Base-by-base conservation (phyloP, 371 early-diverging fungal species). In the Phascolomyces articulosus region DNA sequence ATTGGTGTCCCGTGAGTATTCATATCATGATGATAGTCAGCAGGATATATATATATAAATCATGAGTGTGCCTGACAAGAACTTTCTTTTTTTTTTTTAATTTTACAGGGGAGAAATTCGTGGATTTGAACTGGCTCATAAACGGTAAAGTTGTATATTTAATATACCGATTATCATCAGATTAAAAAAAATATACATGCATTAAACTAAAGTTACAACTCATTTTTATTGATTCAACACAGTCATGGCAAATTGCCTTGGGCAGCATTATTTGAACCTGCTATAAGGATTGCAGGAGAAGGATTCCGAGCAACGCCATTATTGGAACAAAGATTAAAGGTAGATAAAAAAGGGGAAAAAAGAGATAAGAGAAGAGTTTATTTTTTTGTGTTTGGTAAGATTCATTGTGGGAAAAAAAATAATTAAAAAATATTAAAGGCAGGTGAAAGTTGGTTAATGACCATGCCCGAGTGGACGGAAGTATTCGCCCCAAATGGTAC, bases 201-300 rank as follows among this genome's bases (percentile, higher is more conserved):
- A n/a, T n/a, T n/a, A n/a, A n/a, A n/a, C n/a, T n/a, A n/a, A n/a
- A n/a, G n/a, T n/a, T n/a, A n/a, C n/a, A n/a, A n/a, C n/a, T n/a
- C n/a, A n/a, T n/a, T n/a, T n/a, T n/a, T n/a, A n/a, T n/a, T n/a
- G n/a, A n/a, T n/a, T n/a, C n/a, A n/a, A n/a, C n/a, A n/a, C 51
- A 82, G 85, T 58, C 82, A 89, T 65, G 98, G 98, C 7, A 91
- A 85, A 65, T 77, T 98, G 11, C 82, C 91, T 0, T 99, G 99
- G 99, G 67, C 74, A 8, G 69, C 84, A 2, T 77, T 99, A 21
- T 91, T 99, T 77, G 84, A 75, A 60, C 95, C 96, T 6, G 81
- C 94, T 0, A 91, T 98, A 44, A 75, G 80, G 34, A 71, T 99
- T 40, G 88, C 94, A 9, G 74, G 90, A 29, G 75, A 94, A 24